Percentiles rank a stretch among this genome's conserved stretches.
Evolutionary conservation across 495 filamentous ascomycete genomes (phyloP).

Genomic region (Choiromyces venosus): DNA sequence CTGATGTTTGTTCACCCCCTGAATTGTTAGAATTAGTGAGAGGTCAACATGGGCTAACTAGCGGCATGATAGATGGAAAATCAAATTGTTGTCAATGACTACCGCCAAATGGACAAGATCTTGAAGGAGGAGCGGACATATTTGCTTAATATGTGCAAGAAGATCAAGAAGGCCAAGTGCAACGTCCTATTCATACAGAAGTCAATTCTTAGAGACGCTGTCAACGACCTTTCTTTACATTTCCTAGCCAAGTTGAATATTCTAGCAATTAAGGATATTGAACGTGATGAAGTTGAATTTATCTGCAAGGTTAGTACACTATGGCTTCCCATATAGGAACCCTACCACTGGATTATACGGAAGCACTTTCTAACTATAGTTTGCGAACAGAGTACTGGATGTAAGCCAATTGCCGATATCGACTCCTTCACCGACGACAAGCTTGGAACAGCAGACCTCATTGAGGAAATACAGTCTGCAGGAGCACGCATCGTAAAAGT

Average conservation of each 20-base stretch:
- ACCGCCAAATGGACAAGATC: conserved; percentile 99
- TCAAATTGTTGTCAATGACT: conserved; percentile 97
- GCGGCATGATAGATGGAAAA: conserved; percentile 77
- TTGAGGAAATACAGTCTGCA: conserved; percentile 82
- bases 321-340: background rate
- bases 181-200: conserved; percentile 98
- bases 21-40: background rate
- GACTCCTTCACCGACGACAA: conserved; percentile 99
- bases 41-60: conserved; percentile 21
- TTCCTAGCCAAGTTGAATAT: conserved; percentile 97
- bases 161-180: conserved; percentile 99
- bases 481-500: conserved; percentile 91
- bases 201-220: conserved; percentile 92
- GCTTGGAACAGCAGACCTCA: conserved; percentile 88
- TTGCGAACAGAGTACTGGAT: conserved; percentile 65
- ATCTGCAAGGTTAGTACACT: conserved; percentile 70
- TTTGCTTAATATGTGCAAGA: conserved; percentile 97
- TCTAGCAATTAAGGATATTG: conserved; percentile 90
- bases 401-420: conserved; percentile 97
- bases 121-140: conserved; percentile 98
- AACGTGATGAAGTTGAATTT: conserved; percentile 97
- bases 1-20: conserved; percentile 62
- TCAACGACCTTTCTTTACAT: conserved; percentile 94
- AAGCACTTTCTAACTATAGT: conserved; percentile 10
- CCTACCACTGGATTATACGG: background rate